Percentiles rank a stretch among this genome's conserved stretches.
Evolutionary conservation across 345 rosid species (phyloP).

Genomic region (Erysimum cheiranthoides): DNA sequence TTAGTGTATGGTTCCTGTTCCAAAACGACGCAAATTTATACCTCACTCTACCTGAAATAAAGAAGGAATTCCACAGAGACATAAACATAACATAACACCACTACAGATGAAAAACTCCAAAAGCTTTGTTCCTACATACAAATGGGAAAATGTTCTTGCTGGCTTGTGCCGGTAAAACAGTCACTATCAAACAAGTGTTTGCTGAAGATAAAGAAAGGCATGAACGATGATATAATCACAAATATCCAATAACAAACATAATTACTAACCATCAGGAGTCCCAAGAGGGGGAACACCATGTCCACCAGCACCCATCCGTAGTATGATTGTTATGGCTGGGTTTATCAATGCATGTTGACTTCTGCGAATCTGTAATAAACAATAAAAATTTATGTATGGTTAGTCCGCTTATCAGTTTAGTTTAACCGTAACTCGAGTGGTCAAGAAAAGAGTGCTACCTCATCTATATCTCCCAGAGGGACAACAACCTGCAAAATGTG

Average conservation of each 20-base stretch:
- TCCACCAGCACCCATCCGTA: constrained; percentile 99
- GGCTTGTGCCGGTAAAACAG: constrained; percentile 8
- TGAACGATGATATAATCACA: neutral
- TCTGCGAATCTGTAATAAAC: constrained; percentile 71
- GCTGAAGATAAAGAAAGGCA: constrained; percentile 20
- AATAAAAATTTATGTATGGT: neutral
- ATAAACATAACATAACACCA: constrained; percentile 43
- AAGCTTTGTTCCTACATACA: constrained; percentile 24
- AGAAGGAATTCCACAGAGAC: constrained; percentile 38
- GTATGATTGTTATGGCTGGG: constrained; percentile 93
- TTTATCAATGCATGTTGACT: constrained; percentile 98
- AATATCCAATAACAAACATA: constrained; percentile 25
- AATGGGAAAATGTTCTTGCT: constrained; percentile 7
- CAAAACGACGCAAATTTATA: constrained; percentile 99
- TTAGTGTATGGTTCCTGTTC: constrained; percentile 94
- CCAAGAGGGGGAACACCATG: constrained; percentile 99
- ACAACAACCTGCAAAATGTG: constrained; percentile 66
- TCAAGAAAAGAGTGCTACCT: constrained; percentile 56
- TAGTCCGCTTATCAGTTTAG: neutral
- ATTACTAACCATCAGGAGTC: constrained; percentile 88
- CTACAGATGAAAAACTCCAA: constrained; percentile 21
- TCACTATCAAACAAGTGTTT: constrained; percentile 7
- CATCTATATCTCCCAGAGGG: constrained; percentile 96
- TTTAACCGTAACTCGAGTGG: constrained; percentile 14
- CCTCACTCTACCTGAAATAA: constrained; percentile 94